These are phyloP conservation scores for Ochromonas danica DNA, from an alignment of 108 stramenopile species.

Conservation along the genomic window DNA sequence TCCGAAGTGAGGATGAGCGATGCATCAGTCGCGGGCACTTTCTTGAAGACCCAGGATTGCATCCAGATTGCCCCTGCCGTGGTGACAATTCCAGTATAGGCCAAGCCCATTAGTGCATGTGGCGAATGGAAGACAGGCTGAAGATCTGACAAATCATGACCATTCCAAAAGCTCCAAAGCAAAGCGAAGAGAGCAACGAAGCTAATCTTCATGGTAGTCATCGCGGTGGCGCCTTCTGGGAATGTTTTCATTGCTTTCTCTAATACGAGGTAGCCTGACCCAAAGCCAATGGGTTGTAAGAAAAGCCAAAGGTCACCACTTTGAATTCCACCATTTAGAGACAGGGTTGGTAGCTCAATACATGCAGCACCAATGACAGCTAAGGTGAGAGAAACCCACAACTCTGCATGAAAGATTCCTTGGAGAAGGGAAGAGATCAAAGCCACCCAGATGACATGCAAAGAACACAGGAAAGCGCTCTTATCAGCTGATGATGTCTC, in stretches of 20 bases:
- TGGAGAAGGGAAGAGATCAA: neutral
- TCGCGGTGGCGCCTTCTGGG: slow-evolving; percentile 64
- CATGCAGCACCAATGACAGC: neutral
- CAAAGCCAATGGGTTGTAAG: slow-evolving; percentile 73
- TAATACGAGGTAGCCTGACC: slow-evolving; percentile 66
- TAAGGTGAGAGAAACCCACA: neutral
- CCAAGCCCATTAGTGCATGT: slow-evolving; percentile 60
- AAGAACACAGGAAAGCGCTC: neutral
- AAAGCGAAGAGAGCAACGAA: slow-evolving; percentile 41
- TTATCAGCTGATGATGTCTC: neutral
- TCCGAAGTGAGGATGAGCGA: slow-evolving; percentile 70
- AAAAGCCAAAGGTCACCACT: slow-evolving; percentile 65
- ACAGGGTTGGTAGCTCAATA: slow-evolving; percentile 3
- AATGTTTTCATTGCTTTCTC: slow-evolving; percentile 65
- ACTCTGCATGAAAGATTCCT: neutral
- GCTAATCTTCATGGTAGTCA: slow-evolving; percentile 61
- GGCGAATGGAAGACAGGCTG: slow-evolving; percentile 60
- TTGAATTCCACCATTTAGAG: slow-evolving; percentile 66
- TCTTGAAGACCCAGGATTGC: slow-evolving; percentile 64
- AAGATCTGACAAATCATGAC: slow-evolving; percentile 60
- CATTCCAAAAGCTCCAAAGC: slow-evolving; percentile 57
- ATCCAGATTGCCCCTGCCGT: slow-evolving; percentile 69
- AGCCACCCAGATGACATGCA: neutral
- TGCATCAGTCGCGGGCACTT: slow-evolving; percentile 69
- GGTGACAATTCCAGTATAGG: slow-evolving; percentile 67